Evolutionary conservation across 352 stramenopile genomes (phyloP).

Genomic region (Pythium insidiosum): DNA sequence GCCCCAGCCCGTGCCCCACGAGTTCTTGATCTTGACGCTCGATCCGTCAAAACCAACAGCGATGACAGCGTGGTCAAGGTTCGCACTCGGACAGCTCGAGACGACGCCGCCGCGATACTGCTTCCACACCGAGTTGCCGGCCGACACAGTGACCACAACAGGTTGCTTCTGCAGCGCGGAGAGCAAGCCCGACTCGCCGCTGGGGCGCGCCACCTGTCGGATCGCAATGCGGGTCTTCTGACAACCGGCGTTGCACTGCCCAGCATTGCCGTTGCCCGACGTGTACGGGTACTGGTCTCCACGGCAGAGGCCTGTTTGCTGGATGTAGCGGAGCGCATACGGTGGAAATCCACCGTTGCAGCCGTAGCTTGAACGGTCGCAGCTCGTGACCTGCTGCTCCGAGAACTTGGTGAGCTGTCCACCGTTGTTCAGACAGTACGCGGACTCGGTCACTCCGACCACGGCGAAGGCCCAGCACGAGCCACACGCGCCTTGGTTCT

Average conservation of each 20-base stretch:
- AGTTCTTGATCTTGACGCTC: constrained; percentile 23
- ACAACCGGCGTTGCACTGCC: neutral
- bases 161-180: constrained; percentile 10
- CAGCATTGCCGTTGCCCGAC: neutral
- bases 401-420: constrained; percentile 8
- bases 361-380: constrained; percentile 11
- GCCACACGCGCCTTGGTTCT: constrained; percentile 24
- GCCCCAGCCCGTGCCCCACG: constrained; percentile 22
- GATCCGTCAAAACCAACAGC: constrained; percentile 15
- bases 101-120: constrained; percentile 19
- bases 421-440: constrained; percentile 11
- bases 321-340: constrained; percentile 13
- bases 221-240: neutral
- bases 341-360: constrained; percentile 18
- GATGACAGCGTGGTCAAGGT: constrained; percentile 21
- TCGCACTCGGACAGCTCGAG: neutral
- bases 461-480: constrained; percentile 31
- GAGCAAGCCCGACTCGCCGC: constrained; percentile 3
- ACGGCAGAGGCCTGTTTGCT: constrained; percentile 6
- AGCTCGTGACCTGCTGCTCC: constrained; percentile 21
- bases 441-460: constrained; percentile 12
- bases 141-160: constrained; percentile 12
- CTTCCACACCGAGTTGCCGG: constrained; percentile 14
- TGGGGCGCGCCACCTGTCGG: neutral
- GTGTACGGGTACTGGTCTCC: constrained; percentile 4